Conservation (phyloP, 176 grass and related monocot species). For the Aegilops sharonensis region DNA sequence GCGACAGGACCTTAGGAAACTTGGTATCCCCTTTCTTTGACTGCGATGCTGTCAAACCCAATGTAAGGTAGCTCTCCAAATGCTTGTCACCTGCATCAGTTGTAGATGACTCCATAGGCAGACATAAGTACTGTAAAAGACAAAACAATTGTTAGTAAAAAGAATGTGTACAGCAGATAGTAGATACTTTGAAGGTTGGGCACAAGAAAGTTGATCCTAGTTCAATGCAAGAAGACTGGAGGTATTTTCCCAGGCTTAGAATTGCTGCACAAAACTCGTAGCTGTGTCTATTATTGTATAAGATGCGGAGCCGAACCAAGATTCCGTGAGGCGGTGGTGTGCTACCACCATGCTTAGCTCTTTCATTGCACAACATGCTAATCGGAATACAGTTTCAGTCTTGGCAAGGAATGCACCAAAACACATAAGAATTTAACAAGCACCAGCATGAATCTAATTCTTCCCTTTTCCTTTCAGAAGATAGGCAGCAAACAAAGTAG, state of each 20-base stretch:
- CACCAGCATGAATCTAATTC: background rate
- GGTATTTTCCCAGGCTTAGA: too few species aligned
- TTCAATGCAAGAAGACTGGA: background rate
- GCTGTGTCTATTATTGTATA: background rate
- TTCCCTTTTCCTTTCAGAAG: background rate
- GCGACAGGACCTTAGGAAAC: constrained; percentile 68
- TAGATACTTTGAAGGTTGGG: too few species aligned
- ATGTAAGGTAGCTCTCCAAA: constrained; percentile 55
- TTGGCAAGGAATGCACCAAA: background rate
- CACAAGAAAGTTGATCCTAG: too few species aligned
- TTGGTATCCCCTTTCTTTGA: constrained; percentile 41
- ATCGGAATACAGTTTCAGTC: background rate
- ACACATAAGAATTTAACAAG: background rate
- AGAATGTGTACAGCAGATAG: too few species aligned
- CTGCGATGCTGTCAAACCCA: constrained; percentile 59
- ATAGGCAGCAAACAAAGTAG: background rate
- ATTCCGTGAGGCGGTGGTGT: background rate
- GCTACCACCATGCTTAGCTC: background rate
- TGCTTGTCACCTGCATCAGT: constrained; percentile 28
- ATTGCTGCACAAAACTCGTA: background rate
- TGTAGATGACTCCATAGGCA: constrained; percentile 36
- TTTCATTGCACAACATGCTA: background rate
- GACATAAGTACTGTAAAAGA: constrained; percentile 41
- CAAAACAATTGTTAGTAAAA: too few species aligned
- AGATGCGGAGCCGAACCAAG: background rate